These are phyloP conservation scores for Alloteropsis angusta DNA, from an alignment of 202 grass and related monocot genomes.

Conservation along the genomic window DNA sequence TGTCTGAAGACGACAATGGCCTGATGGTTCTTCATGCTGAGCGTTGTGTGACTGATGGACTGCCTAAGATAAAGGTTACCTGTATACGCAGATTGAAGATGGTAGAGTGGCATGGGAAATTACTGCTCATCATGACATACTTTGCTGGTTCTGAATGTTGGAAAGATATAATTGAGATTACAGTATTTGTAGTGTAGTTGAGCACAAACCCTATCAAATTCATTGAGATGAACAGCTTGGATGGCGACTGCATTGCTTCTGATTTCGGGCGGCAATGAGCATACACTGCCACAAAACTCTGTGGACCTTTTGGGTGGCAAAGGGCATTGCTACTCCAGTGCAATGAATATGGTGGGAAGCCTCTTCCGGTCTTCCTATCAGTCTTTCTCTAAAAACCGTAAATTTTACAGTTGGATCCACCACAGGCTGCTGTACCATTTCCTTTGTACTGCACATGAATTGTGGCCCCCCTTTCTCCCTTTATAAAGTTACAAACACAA, in stretches of 20 bases:
- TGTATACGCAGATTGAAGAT: not conserved
- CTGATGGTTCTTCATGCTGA: constrained; percentile 21
- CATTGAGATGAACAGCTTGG: constrained; percentile 13
- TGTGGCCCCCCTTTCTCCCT: too few relatives aligned
- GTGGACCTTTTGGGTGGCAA: too few relatives aligned
- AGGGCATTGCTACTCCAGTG: too few relatives aligned
- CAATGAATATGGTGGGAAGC: too few relatives aligned
- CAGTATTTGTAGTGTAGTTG: constrained; percentile 1
- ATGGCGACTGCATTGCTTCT: constrained; percentile 16
- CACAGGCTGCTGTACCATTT: too few relatives aligned
- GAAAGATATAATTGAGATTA: not conserved
- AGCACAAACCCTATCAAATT: not conserved
- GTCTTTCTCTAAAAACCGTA: too few relatives aligned
- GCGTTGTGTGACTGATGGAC: not conserved
- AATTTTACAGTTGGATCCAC: too few relatives aligned
- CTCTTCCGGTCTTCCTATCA: too few relatives aligned
- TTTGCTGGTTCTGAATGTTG: not conserved
- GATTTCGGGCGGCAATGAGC: too few relatives aligned
- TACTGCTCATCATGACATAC: not conserved
- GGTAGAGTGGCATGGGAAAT: constrained; percentile 30
- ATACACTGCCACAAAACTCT: too few relatives aligned
- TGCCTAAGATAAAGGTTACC: not conserved
- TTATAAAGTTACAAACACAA: too few relatives aligned
- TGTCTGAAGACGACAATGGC: not conserved
- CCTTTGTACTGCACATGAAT: too few relatives aligned